phyloP scores from a whole-genome alignment of 1,139 yeast species.

The Sugiyamaella paludigena region DNA sequence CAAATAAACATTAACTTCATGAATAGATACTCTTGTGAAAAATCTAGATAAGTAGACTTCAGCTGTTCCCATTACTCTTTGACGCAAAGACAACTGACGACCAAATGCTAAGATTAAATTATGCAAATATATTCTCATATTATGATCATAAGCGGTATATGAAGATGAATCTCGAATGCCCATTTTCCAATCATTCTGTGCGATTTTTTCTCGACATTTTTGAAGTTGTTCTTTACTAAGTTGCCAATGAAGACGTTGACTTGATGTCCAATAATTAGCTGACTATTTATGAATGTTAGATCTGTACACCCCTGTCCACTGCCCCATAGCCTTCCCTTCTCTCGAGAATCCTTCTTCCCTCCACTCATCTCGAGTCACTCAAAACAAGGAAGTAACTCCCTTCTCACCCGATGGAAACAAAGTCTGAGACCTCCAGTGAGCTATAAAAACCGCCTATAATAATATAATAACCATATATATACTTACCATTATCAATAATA shows the following conservation, averaged over 20 bases:
- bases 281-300: no score
- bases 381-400: no score
- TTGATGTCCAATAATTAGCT: constrained; percentile 67
- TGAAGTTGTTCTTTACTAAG: constrained; percentile 49
- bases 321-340: no score
- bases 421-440: no score
- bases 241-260: constrained; percentile 64
- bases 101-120: constrained; percentile 68
- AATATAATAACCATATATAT: no score
- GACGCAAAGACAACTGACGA: constrained; percentile 70
- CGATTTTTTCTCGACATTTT: constrained; percentile 40
- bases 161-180: constrained; percentile 22
- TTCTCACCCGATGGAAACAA: no score
- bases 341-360: no score
- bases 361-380: no score
- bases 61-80: constrained; percentile 83
- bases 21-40: constrained; percentile 65
- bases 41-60: constrained; percentile 79
- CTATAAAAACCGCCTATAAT: no score
- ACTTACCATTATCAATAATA: no score
- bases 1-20: constrained; percentile 79
- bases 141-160: constrained; percentile 37
- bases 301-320: no score
- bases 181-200: constrained; percentile 30
- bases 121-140: constrained; percentile 45